Conservation (phyloP, 75 land plant genomes). For the Picea sitchensis region DNA sequence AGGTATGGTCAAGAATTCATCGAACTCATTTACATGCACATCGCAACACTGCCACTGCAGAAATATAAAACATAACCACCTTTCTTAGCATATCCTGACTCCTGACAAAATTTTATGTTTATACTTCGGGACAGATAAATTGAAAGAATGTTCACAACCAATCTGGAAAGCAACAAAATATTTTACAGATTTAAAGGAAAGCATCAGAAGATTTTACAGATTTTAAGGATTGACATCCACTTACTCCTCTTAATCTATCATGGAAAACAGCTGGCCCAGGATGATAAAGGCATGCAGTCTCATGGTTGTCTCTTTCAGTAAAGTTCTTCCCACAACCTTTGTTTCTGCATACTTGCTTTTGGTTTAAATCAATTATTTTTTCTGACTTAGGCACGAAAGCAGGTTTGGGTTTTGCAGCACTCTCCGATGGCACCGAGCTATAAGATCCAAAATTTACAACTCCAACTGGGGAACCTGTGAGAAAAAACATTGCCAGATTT, state of each 20-base stretch:
- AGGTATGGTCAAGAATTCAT: conserved; percentile 89
- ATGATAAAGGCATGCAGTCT: conserved; percentile 80
- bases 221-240: conserved; percentile 8
- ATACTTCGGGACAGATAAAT: background rate
- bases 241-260: conserved; percentile 85
- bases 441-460: background rate
- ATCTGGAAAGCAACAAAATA: background rate
- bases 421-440: conserved; percentile 6
- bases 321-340: conserved; percentile 87
- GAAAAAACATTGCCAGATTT: background rate
- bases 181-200: background rate
- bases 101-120: background rate
- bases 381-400: conserved; percentile 17
- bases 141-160: conserved; percentile 1
- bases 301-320: conserved; percentile 88
- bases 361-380: conserved; percentile 62
- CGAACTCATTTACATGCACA: conserved; percentile 95
- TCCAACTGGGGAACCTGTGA: conserved; percentile 38
- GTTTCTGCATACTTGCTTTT: conserved; percentile 71
- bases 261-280: conserved; percentile 97
- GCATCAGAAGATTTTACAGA: background rate
- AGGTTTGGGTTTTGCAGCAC: background rate
- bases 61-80: background rate
- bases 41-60: conserved; percentile 97
- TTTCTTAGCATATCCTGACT: background rate